phyloP scores from a whole-genome alignment of 257 asterid species.

The Penstemon davidsonii region DNA sequence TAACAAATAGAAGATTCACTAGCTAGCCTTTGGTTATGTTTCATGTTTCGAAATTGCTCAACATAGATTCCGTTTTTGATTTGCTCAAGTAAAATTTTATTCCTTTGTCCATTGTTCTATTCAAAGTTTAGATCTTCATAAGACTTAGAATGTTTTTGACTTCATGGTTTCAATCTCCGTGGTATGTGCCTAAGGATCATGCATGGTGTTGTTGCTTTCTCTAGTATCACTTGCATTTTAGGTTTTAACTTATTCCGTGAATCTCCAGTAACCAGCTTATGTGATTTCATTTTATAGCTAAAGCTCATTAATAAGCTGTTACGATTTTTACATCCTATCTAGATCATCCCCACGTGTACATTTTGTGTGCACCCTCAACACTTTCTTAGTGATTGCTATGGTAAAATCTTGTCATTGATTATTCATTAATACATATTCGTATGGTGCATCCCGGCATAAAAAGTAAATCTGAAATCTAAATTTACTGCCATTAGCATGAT shows the following conservation, averaged over 20 bases:
- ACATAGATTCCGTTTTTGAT: constrained; percentile 1
- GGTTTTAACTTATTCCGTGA: not conserved
- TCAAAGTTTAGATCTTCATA: not conserved
- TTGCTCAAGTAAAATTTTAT: not conserved
- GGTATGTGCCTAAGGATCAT: not conserved
- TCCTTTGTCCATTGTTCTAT: not conserved
- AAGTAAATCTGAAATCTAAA: too few species aligned
- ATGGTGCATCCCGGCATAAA: too few species aligned
- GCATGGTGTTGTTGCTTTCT: not conserved
- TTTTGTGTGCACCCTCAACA: too few species aligned
- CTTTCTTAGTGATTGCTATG: too few species aligned
- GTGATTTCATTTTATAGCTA: not conserved
- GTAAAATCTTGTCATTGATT: too few species aligned
- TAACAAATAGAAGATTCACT: not conserved
- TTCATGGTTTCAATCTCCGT: not conserved
- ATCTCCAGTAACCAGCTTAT: not conserved
- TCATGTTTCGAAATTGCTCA: not conserved
- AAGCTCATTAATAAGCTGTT: not conserved
- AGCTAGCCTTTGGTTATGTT: not conserved
- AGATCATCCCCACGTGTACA: too few species aligned
- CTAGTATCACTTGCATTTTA: not conserved
- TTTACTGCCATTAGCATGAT: too few species aligned
- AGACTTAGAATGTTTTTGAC: not conserved
- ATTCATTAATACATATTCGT: too few species aligned
- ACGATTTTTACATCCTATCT: not conserved